Percentiles rank a stretch among this genome's conserved stretches.
These are phyloP conservation scores for Aspergillus mulundensis DNA, from an alignment of 495 filamentous ascomycete genomes.

Conservation along the genomic window DNA sequence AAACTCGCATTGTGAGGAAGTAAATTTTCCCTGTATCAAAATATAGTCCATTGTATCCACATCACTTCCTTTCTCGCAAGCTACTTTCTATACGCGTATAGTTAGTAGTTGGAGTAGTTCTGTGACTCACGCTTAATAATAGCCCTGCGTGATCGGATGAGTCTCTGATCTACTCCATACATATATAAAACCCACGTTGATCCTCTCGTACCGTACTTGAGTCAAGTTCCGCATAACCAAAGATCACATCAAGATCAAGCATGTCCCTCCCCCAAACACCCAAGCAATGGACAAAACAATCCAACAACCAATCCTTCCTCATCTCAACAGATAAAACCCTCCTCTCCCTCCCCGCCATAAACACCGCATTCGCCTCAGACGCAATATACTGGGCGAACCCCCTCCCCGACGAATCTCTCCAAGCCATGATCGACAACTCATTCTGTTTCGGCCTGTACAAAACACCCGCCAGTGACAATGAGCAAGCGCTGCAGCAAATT, in stretches of 20 bases:
- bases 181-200: background rate
- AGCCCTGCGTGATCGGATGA: background rate
- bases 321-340: conserved; percentile 49
- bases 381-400: conserved; percentile 53
- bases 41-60: no score
- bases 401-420: conserved; percentile 33
- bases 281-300: conserved; percentile 16
- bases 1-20: background rate
- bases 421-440: conserved; percentile 46
- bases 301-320: conserved; percentile 26
- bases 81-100: no score
- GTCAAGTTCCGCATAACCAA: background rate
- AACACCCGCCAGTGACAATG: background rate
- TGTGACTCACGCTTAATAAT: background rate
- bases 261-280: conserved; percentile 15
- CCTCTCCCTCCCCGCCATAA: conserved; percentile 46
- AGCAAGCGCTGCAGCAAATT: conserved; percentile 31
- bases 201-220: background rate
- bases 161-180: background rate
- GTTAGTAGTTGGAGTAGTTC: background rate
- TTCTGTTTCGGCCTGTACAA: conserved; percentile 54
- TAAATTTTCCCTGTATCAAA: no score
- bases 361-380: conserved; percentile 47
- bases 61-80: no score
- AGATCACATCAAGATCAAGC: background rate